A percentile compares a stretch with the other conserved stretches of the same genome.
Conservation (phyloP, 208 protist species). For the Leishmania tropica region DNA sequence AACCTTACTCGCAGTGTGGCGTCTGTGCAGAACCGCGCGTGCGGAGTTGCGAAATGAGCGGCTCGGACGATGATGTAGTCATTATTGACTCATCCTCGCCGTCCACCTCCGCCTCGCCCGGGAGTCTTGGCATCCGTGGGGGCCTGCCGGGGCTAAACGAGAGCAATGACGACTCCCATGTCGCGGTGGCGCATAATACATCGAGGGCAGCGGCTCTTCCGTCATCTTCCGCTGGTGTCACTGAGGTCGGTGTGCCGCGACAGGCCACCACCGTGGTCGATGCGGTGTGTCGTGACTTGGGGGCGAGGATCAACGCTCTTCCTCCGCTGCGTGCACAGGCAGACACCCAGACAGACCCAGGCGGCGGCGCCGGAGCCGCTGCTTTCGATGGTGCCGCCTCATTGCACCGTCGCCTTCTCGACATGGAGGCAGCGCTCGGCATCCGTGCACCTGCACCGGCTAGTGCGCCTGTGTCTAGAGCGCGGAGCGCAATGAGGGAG, state of each 20-base stretch:
- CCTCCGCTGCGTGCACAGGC: background rate
- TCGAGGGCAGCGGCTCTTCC: background rate
- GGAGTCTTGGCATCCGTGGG: background rate
- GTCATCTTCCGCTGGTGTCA: background rate
- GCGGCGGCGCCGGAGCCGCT: background rate
- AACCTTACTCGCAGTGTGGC: background rate
- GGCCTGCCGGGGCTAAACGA: background rate
- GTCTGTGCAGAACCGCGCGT: background rate
- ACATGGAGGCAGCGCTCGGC: slow-evolving; percentile 25
- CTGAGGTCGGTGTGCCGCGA: background rate
- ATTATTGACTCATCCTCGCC: slow-evolving; percentile 32
- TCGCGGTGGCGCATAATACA: background rate
- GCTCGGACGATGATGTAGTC: slow-evolving; percentile 27
- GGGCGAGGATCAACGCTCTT: background rate
- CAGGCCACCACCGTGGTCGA: background rate
- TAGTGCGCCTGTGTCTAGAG: background rate
- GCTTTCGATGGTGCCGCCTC: background rate
- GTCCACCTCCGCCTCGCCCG: background rate
- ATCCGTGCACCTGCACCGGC: background rate
- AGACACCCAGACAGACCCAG: slow-evolving; percentile 14
- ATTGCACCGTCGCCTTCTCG: slow-evolving; percentile 4
- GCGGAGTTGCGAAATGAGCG: background rate
- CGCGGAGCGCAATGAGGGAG: background rate
- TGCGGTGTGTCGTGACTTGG: background rate
- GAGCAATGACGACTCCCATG: background rate